Evolutionary conservation across 805 yeast species (phyloP), one percentile per base, ranked within the genome.

Genomic region (Naumovozyma castellii): DNA sequence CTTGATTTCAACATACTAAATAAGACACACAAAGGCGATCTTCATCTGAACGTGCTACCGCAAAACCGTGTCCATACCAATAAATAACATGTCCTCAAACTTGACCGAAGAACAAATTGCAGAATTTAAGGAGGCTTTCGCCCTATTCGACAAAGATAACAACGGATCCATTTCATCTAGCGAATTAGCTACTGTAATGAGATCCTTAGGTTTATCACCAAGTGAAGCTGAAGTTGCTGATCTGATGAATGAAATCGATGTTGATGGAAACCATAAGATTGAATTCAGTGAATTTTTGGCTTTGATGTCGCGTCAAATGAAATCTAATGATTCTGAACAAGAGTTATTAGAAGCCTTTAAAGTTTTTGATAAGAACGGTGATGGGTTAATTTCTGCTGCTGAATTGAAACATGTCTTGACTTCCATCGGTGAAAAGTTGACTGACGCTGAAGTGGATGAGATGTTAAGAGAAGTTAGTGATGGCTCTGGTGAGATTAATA

Each of bases 191-290:
- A 87, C 96, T 3, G 98, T 92, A 39, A 92, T 92, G 98, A 82
- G 98, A 68, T 85, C 97, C n/a, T 72, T 92, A 58, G 98, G 98
- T 38, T 92, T 87, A 65, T 90, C 90, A 57, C 98, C 98, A 29
- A 80, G 94, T 37, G 97, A 92, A 65, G 79, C 87, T 49, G 98
- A 92, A 65, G 81, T 92, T 55, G 84, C 92, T 41, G 98, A 92
- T 62, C 79, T 92, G 82, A 85, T 92, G 72, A 90, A 90, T 63
- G 98, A 92, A 67, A 94, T 92, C 39, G 98, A 92, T 64, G 81
- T 82, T 46, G 92, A 92, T 68, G 90, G 90, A 53, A 94, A 92
- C 66, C 96, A 96, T 31, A 72, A 77, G 54, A 82, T 83, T 52
- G 92, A 83, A 59, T 83, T 83, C 62, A 74, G 84, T 37, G 92